These are phyloP conservation scores for Trichomonas vaginalis DNA, from an alignment of 208 protist genomes.

Conservation along the genomic window DNA sequence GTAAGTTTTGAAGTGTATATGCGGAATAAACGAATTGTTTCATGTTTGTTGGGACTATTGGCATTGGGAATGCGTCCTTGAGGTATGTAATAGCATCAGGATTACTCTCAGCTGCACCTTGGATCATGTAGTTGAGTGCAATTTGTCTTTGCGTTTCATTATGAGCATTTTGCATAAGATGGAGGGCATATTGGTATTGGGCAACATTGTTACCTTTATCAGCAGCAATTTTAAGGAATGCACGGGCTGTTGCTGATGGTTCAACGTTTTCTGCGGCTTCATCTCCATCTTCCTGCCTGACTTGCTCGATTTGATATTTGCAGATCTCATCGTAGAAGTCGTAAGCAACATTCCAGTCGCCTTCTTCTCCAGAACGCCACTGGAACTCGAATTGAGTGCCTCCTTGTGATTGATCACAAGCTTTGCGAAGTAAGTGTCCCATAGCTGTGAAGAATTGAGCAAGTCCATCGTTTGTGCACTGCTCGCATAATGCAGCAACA, in stretches of 20 bases:
- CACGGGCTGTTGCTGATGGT: neutral
- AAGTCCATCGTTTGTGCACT: neutral
- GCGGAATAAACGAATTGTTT: neutral
- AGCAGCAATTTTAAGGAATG: neutral
- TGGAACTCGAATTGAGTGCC: neutral
- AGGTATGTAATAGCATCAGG: neutral
- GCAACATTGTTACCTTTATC: neutral
- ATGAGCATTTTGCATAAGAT: neutral
- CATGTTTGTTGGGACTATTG: neutral
- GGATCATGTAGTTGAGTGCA: neutral
- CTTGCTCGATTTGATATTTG: neutral
- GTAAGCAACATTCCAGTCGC: neutral
- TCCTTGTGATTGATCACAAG: neutral
- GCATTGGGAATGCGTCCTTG: neutral
- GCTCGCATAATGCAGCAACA: neutral
- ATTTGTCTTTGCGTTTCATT: neutral
- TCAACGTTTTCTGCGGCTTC: neutral
- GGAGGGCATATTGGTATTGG: neutral
- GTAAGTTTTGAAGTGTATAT: neutral
- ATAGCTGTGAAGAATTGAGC: neutral
- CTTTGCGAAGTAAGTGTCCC: neutral
- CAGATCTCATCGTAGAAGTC: neutral
- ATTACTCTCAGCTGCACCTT: neutral
- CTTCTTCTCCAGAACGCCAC: neutral
- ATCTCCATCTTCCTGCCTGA: neutral